Base-by-base conservation (phyloP, 2,329 filamentous ascomycete genomes). In the Dothideomycetes sp. region DNA sequence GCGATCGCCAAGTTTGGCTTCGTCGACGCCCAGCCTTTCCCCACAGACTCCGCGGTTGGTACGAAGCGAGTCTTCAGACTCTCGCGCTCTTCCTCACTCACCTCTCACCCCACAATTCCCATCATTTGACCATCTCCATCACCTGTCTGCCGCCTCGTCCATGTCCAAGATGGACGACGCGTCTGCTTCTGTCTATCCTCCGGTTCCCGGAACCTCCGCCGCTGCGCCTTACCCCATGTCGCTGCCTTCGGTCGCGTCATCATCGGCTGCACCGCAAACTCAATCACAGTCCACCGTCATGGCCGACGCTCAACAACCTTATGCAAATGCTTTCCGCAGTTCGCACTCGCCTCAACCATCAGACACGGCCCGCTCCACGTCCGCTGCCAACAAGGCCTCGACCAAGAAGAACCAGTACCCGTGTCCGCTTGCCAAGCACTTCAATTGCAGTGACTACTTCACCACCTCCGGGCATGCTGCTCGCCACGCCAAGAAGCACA, bases 391-490 rank as follows among this genome's bases (percentile, higher is more conserved):
- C 62, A 65, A 65, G 45, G 47, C 54, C 1, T 38, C 51, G 33
- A 55, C 63, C 17, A 70, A 69, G 69, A 60, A 86, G 80, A 74
- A 78, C 58, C 73, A 80, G 44, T 86, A 84, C 52, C 80, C 81
- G 2, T 87, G 82, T 58, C 79, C 81, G 17, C 81, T 80, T 55
- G 75, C 78, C 23, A 80, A 85, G 47, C 73, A 71, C 37, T 80
- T 78, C 51, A 74, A 76, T 28, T 89, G 84, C 64, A 75, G 74
- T 53, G 84, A 86, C 65, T 84, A 78, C 9, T 89, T 89, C 58
- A 88, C 84, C 44, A 89, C 84, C 3, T 88, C 84, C 0, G 84
- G 84, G 30, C 84, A 89, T 53, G 82, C 84, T n/a, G 85, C 84
- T 30, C 78, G 84, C 28, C 84, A 89, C 59, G 83, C 82, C 45